Conservation (phyloP, 2,329 filamentous ascomycete species). For the Zymoseptoria ardabiliae region DNA sequence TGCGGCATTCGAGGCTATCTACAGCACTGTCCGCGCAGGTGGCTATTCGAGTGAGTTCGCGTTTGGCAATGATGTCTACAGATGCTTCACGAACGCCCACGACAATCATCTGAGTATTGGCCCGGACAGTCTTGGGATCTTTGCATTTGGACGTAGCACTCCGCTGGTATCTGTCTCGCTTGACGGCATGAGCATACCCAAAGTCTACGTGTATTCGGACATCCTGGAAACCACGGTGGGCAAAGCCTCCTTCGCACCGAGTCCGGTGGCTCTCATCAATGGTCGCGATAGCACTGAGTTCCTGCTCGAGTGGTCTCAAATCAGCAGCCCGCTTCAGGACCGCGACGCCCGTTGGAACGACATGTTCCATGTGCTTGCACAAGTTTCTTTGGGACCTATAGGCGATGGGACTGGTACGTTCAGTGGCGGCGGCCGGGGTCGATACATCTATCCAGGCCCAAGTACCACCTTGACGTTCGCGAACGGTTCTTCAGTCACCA, state of each 20-base stretch:
- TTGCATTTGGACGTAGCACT: slow-evolving; percentile 44
- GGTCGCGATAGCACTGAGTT: slow-evolving; percentile 47
- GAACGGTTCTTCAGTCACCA: slow-evolving; percentile 37
- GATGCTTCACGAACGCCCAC: slow-evolving; percentile 48
- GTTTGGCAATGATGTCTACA: slow-evolving; percentile 46
- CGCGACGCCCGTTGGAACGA: slow-evolving; percentile 51
- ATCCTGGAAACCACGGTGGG: slow-evolving; percentile 36
- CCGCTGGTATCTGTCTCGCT: slow-evolving; percentile 53
- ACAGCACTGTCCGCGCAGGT: slow-evolving; percentile 31
- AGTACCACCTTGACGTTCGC: slow-evolving; percentile 39
- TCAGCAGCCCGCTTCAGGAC: slow-evolving; percentile 45
- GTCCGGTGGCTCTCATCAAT: slow-evolving; percentile 49
- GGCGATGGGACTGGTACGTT: slow-evolving; percentile 40
- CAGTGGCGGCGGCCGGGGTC: slow-evolving; percentile 37
- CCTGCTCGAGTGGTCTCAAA: slow-evolving; percentile 42
- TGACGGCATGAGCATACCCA: slow-evolving; percentile 52
- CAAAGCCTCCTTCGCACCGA: slow-evolving; percentile 38
- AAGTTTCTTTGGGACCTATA: slow-evolving; percentile 35
- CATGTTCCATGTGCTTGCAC: slow-evolving; percentile 40
- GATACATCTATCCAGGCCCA: slow-evolving; percentile 38
- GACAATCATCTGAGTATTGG: slow-evolving; percentile 52
- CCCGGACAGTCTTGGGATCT: slow-evolving; percentile 47
- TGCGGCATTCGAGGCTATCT: slow-evolving; percentile 33
- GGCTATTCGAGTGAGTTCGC: slow-evolving; percentile 37
- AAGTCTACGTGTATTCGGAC: slow-evolving; percentile 49